Base-by-base conservation (phyloP, 2,329 filamentous ascomycete genomes). In the Leptosphaerulina australis region DNA sequence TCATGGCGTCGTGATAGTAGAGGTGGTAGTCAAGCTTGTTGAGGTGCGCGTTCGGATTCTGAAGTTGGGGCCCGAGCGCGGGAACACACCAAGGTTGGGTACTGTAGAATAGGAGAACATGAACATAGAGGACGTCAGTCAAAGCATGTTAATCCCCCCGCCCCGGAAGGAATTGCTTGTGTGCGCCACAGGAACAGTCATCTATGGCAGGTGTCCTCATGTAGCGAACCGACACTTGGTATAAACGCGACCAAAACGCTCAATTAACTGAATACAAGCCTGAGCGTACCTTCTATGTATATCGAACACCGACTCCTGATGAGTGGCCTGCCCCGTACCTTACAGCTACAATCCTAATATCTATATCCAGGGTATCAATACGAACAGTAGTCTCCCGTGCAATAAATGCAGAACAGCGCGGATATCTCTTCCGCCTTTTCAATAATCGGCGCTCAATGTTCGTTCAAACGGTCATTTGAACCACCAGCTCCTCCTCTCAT, bases 401-500 rank as follows among this genome's bases (percentile, higher is more conserved):
- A 40, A 5, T 7, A 33, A 31, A 36, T 41, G 41, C 48, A 35
- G 12, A 37, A 15, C 25, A 44, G n/a, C n/a, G n/a, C n/a, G n/a
- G n/a, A 21, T 15, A 4, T 20, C 12, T 9, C 20, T 28, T 14
- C 15, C 7, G 4, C 14, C 11, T 18, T 30, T 30, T 8, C 22
- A 15, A 10, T 15, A 21, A 26, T 21, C 9, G 20, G 15, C 15
- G 3, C 15, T 46, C 41, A 46, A 12, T 37, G 48, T 30, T 51
- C 48, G n/a, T 46, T 51, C 48, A 40, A n/a, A 4, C 41, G 36
- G 20, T 51, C 48, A 14, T 21, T 41, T 5, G 36, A 45, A 10
- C 34, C 39, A 1, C 39, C 46, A 15, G 31, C 31, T 17, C 36
- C 48, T n/a, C 64, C 69, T 35, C 71, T 79, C 63, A 84, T 79